Evolutionary conservation across 371 early-diverging fungal genomes (phyloP), one percentile per base, ranked within the genome.

Genomic region (Chytridium lagenaria): DNA sequence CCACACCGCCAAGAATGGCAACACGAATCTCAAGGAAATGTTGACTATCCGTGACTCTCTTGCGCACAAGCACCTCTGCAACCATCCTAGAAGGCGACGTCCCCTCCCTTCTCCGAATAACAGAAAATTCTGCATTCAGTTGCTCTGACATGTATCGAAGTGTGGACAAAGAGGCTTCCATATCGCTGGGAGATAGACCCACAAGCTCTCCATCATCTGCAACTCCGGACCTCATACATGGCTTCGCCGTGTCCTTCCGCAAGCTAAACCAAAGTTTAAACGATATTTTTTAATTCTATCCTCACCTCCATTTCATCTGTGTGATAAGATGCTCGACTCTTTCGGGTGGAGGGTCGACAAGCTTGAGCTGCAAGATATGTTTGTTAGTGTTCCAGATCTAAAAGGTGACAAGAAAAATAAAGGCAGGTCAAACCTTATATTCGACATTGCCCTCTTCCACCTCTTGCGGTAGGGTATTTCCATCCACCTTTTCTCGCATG

Each of bases 221-320:
- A 0, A 96, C 93, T 26, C 96, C 95, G n/a, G 15, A 94, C 85
- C 72, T 95, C 93, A 76, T 96, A 96, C 59, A 92, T 80, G 15
- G 94, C 93, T 68, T 91, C 92, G 37, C 97, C 97, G 69, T 89
- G 84, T 0, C 97, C 97, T 74, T 96, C 95, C 22, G 92, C 86
- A 37, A 96, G 77, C 67, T 90, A 91, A 28, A 55, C 16, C 23
- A 37, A 36, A 22, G 15, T n/a, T 44, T 16, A 73, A 70, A n/a
- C 28, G 2, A 50, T 5, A 52, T 52, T 26, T 19, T 3, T 30
- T 30, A 22, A 49, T 5, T 26, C 55, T 52, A 31, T 52, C 26
- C 71, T 40, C 75, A 86, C 92, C 96, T 87, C 94, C 95, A 94
- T 73, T 93, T 93, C 73, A 96, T 82, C 83, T 96, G 95, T 0